Base-by-base conservation (phyloP, 345 rosid genomes). In the Sisymbrium irio region DNA sequence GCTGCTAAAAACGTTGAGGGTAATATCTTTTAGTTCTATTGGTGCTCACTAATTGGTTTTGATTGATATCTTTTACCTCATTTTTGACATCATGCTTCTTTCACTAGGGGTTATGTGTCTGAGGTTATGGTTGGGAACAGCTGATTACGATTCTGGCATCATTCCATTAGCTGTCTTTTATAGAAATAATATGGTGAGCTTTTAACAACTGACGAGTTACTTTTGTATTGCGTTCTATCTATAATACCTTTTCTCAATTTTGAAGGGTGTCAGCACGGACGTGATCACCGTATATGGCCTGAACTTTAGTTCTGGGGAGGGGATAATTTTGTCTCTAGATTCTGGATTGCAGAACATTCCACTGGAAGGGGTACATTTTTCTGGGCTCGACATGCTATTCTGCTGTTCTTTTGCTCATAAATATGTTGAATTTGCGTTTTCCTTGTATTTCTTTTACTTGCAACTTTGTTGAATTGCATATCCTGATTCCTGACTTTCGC, bases 91-190 rank as follows among this genome's bases (percentile, higher is more conserved):
- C 17, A 75, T 77, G 47, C 49, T 22, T 80, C 25, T 62, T 74
- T 45, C 77, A 77, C 72, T 84, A 92, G 99, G 91, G 69, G 82
- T 81, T 62, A 72, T 63, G 71, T 72, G 79, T 64, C 54, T 75
- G 27, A 86, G 79, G 87, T 74, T 95, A 75, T 92, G 97, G 93
- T 74, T 88, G 70, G 92, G 96, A 60, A 85, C 86, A 74, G 74
- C 73, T 71, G 80, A 67, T 46, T 44, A 71, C 36, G 73, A 78
- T 68, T 80, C 87, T 61, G 75, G 71, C 69, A 66, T 67, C 45
- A 77, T 88, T 76, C 91, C 97, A 39, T 62, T 95, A 66, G 96
- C 92, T 25, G 77, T 92, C 77, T 81, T 90, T 83, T 84, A 73
- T 61, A 84, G 78, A 54, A 67, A 60, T 33, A 58, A 65, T 45